Conservation (phyloP, 1,284 basidiomycete genomes). For the Rhodofomes roseus region DNA sequence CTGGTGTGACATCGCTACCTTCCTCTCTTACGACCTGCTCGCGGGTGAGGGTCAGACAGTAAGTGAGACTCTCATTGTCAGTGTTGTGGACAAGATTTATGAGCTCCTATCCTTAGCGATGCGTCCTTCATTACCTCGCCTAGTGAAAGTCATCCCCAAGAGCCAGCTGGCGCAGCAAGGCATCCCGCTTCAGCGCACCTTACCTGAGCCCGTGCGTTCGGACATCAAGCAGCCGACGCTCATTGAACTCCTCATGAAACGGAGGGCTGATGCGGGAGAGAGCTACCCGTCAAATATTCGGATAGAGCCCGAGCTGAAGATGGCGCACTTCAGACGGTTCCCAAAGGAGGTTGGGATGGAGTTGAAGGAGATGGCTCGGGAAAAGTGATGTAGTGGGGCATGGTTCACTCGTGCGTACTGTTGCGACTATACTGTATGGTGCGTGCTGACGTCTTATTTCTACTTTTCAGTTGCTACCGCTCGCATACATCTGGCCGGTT, state of each 20-base stretch:
- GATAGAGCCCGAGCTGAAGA: slow-evolving; percentile 38
- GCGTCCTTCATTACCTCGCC: slow-evolving; percentile 31
- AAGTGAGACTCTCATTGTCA: neutral
- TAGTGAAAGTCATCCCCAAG: slow-evolving; percentile 41
- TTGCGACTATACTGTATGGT: neutral
- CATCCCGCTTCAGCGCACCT: slow-evolving; percentile 18
- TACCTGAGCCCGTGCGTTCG: slow-evolving; percentile 22
- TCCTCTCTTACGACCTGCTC: neutral
- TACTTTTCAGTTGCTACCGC: too few species aligned
- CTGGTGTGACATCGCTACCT: neutral
- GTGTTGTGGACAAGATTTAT: too few species aligned
- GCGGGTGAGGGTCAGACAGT: neutral
- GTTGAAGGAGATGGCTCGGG: slow-evolving; percentile 36
- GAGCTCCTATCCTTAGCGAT: slow-evolving; percentile 14
- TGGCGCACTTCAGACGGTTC: slow-evolving; percentile 33
- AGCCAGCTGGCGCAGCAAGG: slow-evolving; percentile 22
- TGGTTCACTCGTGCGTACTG: neutral
- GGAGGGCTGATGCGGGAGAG: slow-evolving; percentile 33
- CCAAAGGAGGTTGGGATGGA: slow-evolving; percentile 30
- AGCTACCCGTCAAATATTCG: slow-evolving; percentile 42
- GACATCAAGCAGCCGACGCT: slow-evolving; percentile 29
- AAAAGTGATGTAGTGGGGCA: slow-evolving; percentile 22
- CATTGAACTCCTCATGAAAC: slow-evolving; percentile 38
- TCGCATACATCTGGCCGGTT: too few species aligned
- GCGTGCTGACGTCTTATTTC: neutral